Conservation (phyloP, 2,329 filamentous ascomycete species). For the Botrytis sinoallii region DNA sequence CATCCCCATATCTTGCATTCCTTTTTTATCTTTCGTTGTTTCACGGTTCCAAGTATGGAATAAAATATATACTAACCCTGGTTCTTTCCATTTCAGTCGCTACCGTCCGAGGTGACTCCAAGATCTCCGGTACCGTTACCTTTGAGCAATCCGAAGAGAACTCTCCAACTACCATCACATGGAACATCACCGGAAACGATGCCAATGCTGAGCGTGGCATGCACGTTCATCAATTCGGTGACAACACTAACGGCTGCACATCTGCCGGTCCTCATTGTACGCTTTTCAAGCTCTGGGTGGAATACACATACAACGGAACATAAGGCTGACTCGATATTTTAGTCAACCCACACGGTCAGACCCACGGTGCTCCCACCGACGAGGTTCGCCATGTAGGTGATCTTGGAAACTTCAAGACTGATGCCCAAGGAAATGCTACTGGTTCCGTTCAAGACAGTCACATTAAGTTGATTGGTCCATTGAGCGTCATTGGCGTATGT, state of each 20-base stretch:
- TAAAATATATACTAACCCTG: conserved; percentile 6
- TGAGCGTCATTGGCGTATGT: conserved; percentile 86
- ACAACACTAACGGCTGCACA: conserved; percentile 99
- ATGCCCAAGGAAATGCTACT: conserved; percentile 85
- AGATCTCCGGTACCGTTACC: conserved; percentile 86
- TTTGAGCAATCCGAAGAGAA: conserved; percentile 90
- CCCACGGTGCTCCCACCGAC: conserved; percentile 83
- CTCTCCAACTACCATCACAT: conserved; percentile 80
- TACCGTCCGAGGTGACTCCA: conserved; percentile 96
- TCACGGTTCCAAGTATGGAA: background rate
- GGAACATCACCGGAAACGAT: conserved; percentile 90
- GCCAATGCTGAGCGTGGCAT: conserved; percentile 95
- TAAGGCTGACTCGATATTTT: conserved; percentile 22
- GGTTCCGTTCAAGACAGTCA: conserved; percentile 76
- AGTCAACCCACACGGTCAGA: conserved; percentile 97
- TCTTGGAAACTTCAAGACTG: conserved; percentile 94
- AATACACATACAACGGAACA: background rate
- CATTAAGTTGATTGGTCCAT: conserved; percentile 92
- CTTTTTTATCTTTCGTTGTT: background rate
- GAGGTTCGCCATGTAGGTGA: conserved; percentile 91
- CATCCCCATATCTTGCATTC: background rate
- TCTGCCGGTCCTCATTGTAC: conserved; percentile 95
- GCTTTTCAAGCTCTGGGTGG: conserved; percentile 35
- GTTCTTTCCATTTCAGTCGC: conserved; percentile 60
- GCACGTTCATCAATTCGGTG: conserved; percentile 98